Percentiles rank a stretch among this genome's conserved stretches.
Conservation (phyloP, 2,329 filamentous ascomycete species). For the Calonectria hawksworthii region DNA sequence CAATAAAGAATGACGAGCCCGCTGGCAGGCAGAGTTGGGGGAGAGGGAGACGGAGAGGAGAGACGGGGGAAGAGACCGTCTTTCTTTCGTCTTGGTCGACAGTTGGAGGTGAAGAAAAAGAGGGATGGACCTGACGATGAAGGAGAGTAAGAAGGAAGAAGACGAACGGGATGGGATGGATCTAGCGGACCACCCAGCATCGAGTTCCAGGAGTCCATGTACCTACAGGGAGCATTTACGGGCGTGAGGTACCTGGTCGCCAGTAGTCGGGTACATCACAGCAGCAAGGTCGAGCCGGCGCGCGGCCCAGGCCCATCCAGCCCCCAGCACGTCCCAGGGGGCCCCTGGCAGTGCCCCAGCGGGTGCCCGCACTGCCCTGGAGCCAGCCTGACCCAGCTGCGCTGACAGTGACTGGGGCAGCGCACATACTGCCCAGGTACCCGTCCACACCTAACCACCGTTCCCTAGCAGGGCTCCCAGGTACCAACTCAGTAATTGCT, state of each 20-base stretch:
- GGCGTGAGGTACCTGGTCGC: not conserved
- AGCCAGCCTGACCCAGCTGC: constrained; percentile 1
- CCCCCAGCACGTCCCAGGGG: constrained; percentile 13
- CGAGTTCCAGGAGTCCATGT: constrained; percentile 11
- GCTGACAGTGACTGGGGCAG: not conserved
- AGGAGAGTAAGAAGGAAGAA: constrained; percentile 44
- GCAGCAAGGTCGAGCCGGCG: constrained; percentile 18
- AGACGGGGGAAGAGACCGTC: constrained; percentile 38
- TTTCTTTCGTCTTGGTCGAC: constrained; percentile 53
- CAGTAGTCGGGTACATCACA: constrained; percentile 7
- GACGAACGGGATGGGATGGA: constrained; percentile 32
- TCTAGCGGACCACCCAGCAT: constrained; percentile 10
- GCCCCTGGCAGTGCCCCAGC: constrained; percentile 1
- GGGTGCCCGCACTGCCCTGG: constrained; percentile 16
- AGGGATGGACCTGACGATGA: constrained; percentile 51
- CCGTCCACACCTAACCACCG: constrained; percentile 8
- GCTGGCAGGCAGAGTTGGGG: constrained; percentile 63
- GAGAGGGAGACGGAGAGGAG: constrained; percentile 30
- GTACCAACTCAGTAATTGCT: constrained; percentile 6
- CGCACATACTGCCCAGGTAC: constrained; percentile 11
- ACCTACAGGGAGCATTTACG: constrained; percentile 15
- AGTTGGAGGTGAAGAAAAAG: constrained; percentile 41
- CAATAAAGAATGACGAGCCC: constrained; percentile 62
- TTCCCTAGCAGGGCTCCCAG: constrained; percentile 11
- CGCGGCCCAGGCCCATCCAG: constrained; percentile 24